Base-by-base conservation (phyloP, 2,329 filamentous ascomycete genomes). In the Fusarium bulbicola region DNA sequence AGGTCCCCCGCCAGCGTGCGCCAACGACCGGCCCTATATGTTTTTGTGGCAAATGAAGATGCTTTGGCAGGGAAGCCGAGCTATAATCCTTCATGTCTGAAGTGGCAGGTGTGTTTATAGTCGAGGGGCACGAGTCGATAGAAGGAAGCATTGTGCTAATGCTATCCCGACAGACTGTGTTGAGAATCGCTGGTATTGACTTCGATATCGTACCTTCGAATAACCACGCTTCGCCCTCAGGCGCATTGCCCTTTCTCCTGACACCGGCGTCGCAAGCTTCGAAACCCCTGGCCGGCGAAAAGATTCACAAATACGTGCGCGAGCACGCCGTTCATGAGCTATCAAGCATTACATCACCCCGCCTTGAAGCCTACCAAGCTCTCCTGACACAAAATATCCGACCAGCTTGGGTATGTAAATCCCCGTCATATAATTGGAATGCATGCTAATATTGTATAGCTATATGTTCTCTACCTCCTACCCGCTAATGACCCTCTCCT, bases 181-280 rank as follows among this genome's bases (percentile, higher is more conserved):
- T 99, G 70, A 93, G 90, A 77, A 93, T 98, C 77, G 88, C 91
- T 57, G 88, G 88, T 45, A 86, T 97, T 66, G 83, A 90, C 9
- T 92, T 95, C 80, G 85, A 85, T 59, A 85, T 92, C 58, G 85
- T 90, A 12, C 84, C 93, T 9, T 97, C 95, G 8, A 97, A 90
- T 76, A 98, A 98, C 82, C 96, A 98, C 85, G 95, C 95, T 58
- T 97, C 95, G 5, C 95, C 95, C 1, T 92, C 92, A 28, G 95
- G 95, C 65, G 87, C 91, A n/a, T 87, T 98, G 20, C 96, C 96
- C 1, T 98, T 97, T 83, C 87, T 99, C 47, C 87, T 95, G 14
- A 92, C 93, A 15, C 72, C 81, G 34, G 74, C 76, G 18, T 68
- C 78, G 76, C 68, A 81, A 32, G 76, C 79, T 26, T 72, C 70